Conservation (phyloP, 441 rosid species). For the Gossypium lobatum region DNA sequence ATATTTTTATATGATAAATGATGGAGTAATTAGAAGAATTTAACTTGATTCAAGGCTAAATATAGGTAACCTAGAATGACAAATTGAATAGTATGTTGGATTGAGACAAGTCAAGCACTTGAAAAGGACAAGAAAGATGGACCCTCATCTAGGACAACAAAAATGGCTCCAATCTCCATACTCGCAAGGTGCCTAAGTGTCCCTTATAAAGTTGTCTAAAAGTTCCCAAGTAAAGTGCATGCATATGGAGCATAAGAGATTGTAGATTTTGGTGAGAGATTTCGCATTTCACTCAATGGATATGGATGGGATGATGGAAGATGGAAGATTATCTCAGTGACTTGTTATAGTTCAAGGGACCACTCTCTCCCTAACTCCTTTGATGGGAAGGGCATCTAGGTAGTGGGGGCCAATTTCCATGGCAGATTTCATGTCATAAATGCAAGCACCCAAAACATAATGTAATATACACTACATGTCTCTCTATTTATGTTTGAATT, state of each 20-base stretch:
- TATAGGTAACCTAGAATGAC: neutral
- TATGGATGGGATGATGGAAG: neutral
- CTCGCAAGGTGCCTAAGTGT: neutral
- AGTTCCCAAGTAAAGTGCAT: neutral
- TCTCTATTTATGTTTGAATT: no score
- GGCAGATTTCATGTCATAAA: conserved; percentile 19
- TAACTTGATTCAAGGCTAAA: neutral
- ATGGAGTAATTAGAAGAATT: neutral
- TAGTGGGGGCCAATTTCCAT: conserved; percentile 20
- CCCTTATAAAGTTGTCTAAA: neutral
- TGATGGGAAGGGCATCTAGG: conserved; percentile 24
- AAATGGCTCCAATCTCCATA: conserved; percentile 2
- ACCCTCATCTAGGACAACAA: neutral
- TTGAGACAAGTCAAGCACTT: conserved; percentile 6
- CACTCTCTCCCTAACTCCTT: conserved; percentile 6
- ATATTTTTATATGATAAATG: no score
- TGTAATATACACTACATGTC: no score
- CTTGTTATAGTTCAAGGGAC: conserved; percentile 7
- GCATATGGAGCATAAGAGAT: neutral
- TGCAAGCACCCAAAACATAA: neutral
- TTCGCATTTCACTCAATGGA: neutral
- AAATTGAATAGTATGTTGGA: neutral
- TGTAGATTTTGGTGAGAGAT: neutral
- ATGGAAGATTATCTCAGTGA: neutral
- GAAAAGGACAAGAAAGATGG: conserved; percentile 6